Conservation (phyloP, 2,329 filamentous ascomycete species). For the Trichoderma hamatum region DNA sequence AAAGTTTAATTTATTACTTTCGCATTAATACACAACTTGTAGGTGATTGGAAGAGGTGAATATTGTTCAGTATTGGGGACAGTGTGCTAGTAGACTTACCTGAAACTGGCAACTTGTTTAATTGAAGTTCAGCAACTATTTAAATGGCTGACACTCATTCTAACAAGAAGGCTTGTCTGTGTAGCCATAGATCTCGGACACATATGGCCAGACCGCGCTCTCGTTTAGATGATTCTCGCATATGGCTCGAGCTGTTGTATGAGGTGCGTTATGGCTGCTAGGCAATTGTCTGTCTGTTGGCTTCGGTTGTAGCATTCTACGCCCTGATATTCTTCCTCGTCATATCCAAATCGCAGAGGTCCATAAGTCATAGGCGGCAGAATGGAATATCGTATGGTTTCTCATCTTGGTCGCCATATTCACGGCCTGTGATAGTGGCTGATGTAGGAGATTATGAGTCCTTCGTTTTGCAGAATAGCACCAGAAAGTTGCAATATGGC, state of each 20-base stretch:
- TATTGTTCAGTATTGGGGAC: not conserved
- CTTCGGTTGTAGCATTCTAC: not conserved
- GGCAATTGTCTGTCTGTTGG: conserved; percentile 5
- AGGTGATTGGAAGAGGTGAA: not conserved
- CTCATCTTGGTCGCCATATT: conserved; percentile 7
- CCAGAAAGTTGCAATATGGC: not conserved
- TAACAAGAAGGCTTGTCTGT: not conserved
- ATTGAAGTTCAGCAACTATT: no score
- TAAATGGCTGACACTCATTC: not conserved
- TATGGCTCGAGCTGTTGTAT: not conserved
- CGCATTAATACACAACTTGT: no score
- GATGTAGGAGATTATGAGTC: not conserved
- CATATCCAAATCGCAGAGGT: conserved; percentile 1
- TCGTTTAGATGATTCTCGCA: not conserved
- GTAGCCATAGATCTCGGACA: not conserved
- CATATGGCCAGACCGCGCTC: not conserved
- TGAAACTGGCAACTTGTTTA: not conserved
- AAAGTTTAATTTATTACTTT: not conserved
- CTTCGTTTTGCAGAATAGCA: conserved; percentile 8
- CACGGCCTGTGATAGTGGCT: not conserved
- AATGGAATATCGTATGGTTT: conserved; percentile 14
- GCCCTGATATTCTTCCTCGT: conserved; percentile 9
- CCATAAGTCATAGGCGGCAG: not conserved
- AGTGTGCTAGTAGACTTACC: no score
- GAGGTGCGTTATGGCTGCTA: not conserved